Base-by-base conservation (phyloP, 108 stramenopile species). In the Discostella stelligeroides region DNA sequence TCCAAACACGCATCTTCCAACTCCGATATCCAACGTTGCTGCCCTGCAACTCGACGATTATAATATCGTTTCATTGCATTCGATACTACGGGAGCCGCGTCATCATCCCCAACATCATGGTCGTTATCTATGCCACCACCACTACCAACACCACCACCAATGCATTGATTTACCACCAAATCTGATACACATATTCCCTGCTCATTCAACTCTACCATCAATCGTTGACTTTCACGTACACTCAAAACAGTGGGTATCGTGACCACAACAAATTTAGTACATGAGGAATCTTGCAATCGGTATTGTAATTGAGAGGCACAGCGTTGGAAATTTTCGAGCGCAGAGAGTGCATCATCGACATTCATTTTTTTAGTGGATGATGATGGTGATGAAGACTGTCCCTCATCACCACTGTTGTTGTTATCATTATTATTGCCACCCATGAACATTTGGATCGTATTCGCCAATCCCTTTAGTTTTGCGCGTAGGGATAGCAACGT, bases 231-330 rank as follows among this genome's bases (percentile, higher is more conserved):
- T 73, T 97, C 96, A 20, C 75, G 67, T 7, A 93, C 88, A 42
- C 87, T 86, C 25, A 97, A 63, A 61, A 92, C 90, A 41, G 96
- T 95, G 3, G 96, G 96, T n/a, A 97, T 86, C 9, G 92, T 85
- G n/a, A 97, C 96, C 29, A 97, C 92, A 9, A 95, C 71, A 79
- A 97, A 97, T 47, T 81, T 83, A 4, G 92, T 95, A 43, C 58
- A 41, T 1, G 34, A 24, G 1, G 66, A n/a, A 70, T 89, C 76
- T 55, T 82, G 73, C 8, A 97, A 64, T 9, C 75, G 65, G 41
- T 53, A 27, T 63, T 78, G 58, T 46, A 97, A 58, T 38, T 56
- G 41, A 11, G 65, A 28, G 49, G 94, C 86, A 47, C 89, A 87
- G 15, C 15, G 51, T 59, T 84, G 88, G 65, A 95, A 91, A 29